Base-by-base conservation (phyloP, 148 eudicot genomes). In the Nyssa sinensis region DNA sequence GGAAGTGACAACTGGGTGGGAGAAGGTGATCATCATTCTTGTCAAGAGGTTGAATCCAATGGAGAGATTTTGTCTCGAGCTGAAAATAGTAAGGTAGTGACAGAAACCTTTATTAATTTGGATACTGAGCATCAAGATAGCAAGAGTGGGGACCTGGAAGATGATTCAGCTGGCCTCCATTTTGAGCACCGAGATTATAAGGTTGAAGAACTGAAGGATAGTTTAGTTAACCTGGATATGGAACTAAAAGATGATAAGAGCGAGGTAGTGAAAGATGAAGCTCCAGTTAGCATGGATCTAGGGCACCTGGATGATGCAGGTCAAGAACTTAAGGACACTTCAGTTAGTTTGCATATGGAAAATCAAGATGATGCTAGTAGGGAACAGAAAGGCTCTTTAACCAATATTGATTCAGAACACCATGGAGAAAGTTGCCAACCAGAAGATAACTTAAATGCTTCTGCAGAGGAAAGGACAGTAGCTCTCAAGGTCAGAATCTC, bases 391-490 rank as follows among this genome's bases (percentile, higher is more conserved):
- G 24, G 35, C 60, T 39, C 51, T 30, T 65, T 75, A 25, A 63
- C 41, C 39, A 49, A 23, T 41, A 64, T 34, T 23, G 53, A 59
- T 51, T 53, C 64, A 41, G 63, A 39, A 14, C 64, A 49, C 49
- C 73, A 65, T 61, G 78, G 35, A 58, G 60, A 30, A 31, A 71
- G 17, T 67, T 65, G 53, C 30, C 55, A 77, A 62, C 35, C 76
- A 66, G 80, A 81, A 33, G 34, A 63, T 33, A 41, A 55, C 30
- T 33, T 33, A 53, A 58, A 57, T 75, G 59, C 69, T 59, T 75
- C 82, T 33, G 75, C 67, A 68, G 85, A 80, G 78, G 81, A 74
- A 59, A 70, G 24, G 57, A 59, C 70, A 64, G 73, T 34, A 37
- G 44, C 66, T 79, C 79, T 76, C 2, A 70, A 81, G 35, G 51